Base-by-base conservation (phyloP, 2,329 filamentous ascomycete species). In the Penicillium thymicola region DNA sequence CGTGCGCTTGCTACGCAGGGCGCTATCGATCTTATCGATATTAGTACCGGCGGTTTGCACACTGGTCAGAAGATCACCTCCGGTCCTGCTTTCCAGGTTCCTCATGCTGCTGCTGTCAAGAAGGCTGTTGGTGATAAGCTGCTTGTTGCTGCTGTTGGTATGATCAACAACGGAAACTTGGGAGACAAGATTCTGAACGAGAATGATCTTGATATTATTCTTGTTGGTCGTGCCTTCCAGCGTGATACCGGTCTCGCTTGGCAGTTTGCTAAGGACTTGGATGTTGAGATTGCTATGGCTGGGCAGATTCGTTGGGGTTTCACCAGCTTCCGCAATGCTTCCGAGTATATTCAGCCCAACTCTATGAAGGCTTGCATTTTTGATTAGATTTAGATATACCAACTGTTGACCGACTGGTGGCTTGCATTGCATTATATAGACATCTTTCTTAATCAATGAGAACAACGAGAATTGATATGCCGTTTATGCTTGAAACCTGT, bases 11-110 rank as follows among this genome's bases (percentile, higher is more conserved):
- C 89, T 0, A 82, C 81, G 0, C 79, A 82, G 18, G 92, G 92
- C 32, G 64, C 65, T 3, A 82, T 97, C 41, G 92, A 97, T 70
- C 77, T 96, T 21, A 81, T 96, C 34, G 92, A 97, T 72, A 85
- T 96, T 55, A 91, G 87, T 65, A 86, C 85, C 1, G 90, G 86
- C 44, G 92, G 89, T 51, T 88, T 89, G 69, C 82, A 85, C 70
- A 71, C 79, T 38, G 67, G 67, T 6, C 76, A 78, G 65, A 75
- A 76, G 64, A 65, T 78, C 50, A 65, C 61, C 10, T 64, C 65
- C 6, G 81, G 82, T 28, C 85, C 86, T 3, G 87, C 79, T 0
- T 93, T 89, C 79, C 92, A 96, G 78, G 82, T 86, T 25, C 84
- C 86, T 47, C 83, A 93, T 51, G 88, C 91, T 0, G 83, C 85